These are phyloP conservation scores for Leccinum rimulosum DNA, from an alignment of 768 basidiomycete species.

Conservation along the genomic window DNA sequence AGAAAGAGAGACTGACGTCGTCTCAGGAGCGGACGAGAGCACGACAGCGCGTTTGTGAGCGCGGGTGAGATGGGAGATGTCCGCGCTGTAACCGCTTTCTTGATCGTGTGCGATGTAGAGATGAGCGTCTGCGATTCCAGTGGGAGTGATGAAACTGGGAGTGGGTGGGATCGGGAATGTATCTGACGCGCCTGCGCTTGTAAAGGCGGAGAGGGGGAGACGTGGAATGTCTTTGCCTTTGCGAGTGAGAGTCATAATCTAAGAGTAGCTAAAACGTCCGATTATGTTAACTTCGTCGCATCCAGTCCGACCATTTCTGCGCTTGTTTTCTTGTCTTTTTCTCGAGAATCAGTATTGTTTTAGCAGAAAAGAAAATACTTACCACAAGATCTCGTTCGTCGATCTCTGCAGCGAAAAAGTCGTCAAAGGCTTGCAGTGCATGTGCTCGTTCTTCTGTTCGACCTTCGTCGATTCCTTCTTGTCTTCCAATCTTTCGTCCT, in stretches of 20 bases:
- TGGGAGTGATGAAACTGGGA: slow-evolving; percentile 64
- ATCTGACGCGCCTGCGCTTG: slow-evolving; percentile 62
- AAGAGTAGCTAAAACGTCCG: background rate
- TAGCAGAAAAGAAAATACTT: slow-evolving; percentile 9
- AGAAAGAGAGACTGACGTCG: slow-evolving; percentile 34
- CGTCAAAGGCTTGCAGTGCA: slow-evolving; percentile 58
- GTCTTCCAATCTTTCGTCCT: slow-evolving; percentile 31
- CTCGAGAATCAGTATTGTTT: too few relatives aligned
- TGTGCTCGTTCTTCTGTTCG: slow-evolving; percentile 49
- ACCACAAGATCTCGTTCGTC: slow-evolving; percentile 26
- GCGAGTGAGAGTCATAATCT: slow-evolving; percentile 29
- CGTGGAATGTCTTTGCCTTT: slow-evolving; percentile 67
- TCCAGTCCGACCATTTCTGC: slow-evolving; percentile 29
- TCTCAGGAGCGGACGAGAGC: slow-evolving; percentile 41
- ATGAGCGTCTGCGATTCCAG: slow-evolving; percentile 64
- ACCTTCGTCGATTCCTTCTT: slow-evolving; percentile 37
- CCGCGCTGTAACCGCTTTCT: slow-evolving; percentile 26
- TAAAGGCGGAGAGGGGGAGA: slow-evolving; percentile 75
- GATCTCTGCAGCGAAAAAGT: slow-evolving; percentile 48
- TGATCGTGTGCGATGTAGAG: slow-evolving; percentile 43
- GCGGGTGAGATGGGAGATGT: slow-evolving; percentile 38
- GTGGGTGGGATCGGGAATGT: slow-evolving; percentile 66
- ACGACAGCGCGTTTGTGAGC: slow-evolving; percentile 63
- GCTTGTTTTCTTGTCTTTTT: slow-evolving; percentile 24
- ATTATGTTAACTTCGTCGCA: slow-evolving; percentile 16